phyloP scores from a whole-genome alignment of 345 rosid genomes.

The Capsella bursapastoris region DNA sequence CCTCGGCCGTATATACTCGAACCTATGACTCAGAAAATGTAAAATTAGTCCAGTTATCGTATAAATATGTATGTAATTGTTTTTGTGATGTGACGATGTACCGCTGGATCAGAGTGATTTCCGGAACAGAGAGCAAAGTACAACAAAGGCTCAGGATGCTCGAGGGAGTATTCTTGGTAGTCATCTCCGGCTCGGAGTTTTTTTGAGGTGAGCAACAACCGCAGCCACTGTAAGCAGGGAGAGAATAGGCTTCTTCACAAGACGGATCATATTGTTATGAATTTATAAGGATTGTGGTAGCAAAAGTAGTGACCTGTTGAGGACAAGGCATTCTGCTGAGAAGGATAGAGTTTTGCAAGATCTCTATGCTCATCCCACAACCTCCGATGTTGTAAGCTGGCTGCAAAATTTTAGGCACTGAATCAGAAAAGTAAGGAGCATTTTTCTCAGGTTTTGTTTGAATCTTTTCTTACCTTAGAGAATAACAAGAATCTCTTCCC shows the following conservation, averaged over 20 bases:
- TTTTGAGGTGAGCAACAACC: conserved; percentile 59
- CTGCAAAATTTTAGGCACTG: conserved; percentile 46
- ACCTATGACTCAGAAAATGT: too few relatives aligned
- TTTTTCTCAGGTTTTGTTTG: too few relatives aligned
- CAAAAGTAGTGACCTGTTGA: conserved; percentile 62
- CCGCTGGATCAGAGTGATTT: conserved; percentile 95
- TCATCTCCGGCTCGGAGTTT: not conserved
- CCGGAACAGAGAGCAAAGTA: conserved; percentile 86
- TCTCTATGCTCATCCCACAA: conserved; percentile 73
- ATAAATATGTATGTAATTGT: too few relatives aligned
- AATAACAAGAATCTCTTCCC: conserved; percentile 74
- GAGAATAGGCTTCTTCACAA: not conserved
- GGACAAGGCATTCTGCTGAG: conserved; percentile 85
- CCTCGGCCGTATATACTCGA: too few relatives aligned
- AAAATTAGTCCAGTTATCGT: too few relatives aligned
- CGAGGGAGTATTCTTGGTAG: conserved; percentile 32
- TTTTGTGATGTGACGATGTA: conserved; percentile 20
- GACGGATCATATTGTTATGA: not conserved
- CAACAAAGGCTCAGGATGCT: conserved; percentile 68
- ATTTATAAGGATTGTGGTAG: not conserved
- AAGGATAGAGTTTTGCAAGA: conserved; percentile 67
- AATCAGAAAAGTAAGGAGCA: not conserved
- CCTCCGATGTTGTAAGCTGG: conserved; percentile 90
- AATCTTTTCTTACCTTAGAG: conserved; percentile 47
- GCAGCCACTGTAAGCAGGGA: conserved; percentile 71